A percentile compares a stretch with the other conserved stretches of the same genome.
Conservation (phyloP, 306 rosid species). For the Biancaea sappan region DNA sequence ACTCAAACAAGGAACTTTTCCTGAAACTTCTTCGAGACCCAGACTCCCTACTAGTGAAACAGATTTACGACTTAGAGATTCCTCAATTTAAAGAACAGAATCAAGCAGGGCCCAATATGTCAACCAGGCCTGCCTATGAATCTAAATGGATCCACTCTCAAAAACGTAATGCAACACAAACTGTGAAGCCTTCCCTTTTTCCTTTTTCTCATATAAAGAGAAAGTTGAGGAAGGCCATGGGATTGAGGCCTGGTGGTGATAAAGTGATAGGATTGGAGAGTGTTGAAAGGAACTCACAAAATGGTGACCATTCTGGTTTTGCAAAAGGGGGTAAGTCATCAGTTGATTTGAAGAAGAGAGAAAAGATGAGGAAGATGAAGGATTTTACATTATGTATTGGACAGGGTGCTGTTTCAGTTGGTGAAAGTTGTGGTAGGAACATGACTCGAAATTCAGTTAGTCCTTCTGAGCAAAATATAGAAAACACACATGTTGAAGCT, state of each 20-base stretch:
- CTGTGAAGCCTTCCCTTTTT: conserved; percentile 37
- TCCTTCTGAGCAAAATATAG: conserved; percentile 34
- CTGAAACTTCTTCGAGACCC: conserved; percentile 74
- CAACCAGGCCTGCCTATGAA: conserved; percentile 27
- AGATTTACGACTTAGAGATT: conserved; percentile 48
- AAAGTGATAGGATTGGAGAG: conserved; percentile 36
- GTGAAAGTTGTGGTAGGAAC: conserved; percentile 40
- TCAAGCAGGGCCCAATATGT: conserved; percentile 33
- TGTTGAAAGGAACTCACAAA: conserved; percentile 33
- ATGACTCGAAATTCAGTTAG: conserved; percentile 3
- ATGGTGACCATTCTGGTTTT: conserved; percentile 5
- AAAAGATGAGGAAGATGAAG: conserved; percentile 30
- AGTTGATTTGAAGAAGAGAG: conserved; percentile 35
- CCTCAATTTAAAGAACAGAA: conserved; percentile 44
- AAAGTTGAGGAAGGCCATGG: conserved; percentile 57
- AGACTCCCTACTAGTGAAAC: conserved; percentile 64
- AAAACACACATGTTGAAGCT: conserved; percentile 37
- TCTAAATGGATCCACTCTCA: conserved; percentile 33
- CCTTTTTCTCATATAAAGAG: conserved; percentile 52
- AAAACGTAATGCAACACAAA: conserved; percentile 35
- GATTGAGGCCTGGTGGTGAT: conserved; percentile 41
- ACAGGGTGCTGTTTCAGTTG: conserved; percentile 45
- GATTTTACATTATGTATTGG: conserved; percentile 42
- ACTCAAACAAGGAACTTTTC: conserved; percentile 74
- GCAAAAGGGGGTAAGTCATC: conserved; percentile 33